Evolutionary conservation across 805 yeast species (phyloP).

Genomic region (Myxozyma neotropica): DNA sequence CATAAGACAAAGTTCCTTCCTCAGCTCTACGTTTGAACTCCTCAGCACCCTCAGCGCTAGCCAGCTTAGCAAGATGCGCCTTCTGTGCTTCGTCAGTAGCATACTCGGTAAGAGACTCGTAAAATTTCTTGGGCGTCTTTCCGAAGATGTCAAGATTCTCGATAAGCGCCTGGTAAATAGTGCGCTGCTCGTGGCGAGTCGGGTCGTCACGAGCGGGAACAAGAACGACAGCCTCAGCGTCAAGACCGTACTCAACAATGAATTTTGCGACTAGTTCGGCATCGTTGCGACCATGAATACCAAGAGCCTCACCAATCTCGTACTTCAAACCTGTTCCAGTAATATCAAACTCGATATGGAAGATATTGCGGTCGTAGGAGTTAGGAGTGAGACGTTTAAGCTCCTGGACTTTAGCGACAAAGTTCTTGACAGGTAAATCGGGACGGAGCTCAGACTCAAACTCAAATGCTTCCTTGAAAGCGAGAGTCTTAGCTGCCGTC

Average conservation of each 20-base stretch:
- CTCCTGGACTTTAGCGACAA: constrained; percentile 84
- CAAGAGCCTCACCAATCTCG: constrained; percentile 95
- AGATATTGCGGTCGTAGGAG: constrained; percentile 90
- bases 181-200: constrained; percentile 64
- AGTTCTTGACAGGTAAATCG: constrained; percentile 82
- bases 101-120: constrained; percentile 73
- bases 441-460: constrained; percentile 72
- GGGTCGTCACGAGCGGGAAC: constrained; percentile 70
- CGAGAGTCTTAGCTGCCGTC: constrained; percentile 67
- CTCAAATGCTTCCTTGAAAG: constrained; percentile 79
- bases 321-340: constrained; percentile 88
- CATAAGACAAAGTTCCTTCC: constrained; percentile 76
- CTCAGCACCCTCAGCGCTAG: constrained; percentile 78
- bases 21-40: constrained; percentile 84
- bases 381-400: constrained; percentile 88
- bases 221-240: constrained; percentile 67
- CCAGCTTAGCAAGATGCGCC: constrained; percentile 61
- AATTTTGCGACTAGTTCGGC: constrained; percentile 65
- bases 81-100: constrained; percentile 72
- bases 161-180: constrained; percentile 75
- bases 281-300: constrained; percentile 88
- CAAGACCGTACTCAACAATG: constrained; percentile 68
- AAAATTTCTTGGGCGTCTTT: constrained; percentile 93
- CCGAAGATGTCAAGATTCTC: constrained; percentile 89
- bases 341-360: constrained; percentile 93